Evolutionary conservation across 371 early-diverging fungal species (phyloP).

Genomic region (Mucor plumbeus): DNA sequence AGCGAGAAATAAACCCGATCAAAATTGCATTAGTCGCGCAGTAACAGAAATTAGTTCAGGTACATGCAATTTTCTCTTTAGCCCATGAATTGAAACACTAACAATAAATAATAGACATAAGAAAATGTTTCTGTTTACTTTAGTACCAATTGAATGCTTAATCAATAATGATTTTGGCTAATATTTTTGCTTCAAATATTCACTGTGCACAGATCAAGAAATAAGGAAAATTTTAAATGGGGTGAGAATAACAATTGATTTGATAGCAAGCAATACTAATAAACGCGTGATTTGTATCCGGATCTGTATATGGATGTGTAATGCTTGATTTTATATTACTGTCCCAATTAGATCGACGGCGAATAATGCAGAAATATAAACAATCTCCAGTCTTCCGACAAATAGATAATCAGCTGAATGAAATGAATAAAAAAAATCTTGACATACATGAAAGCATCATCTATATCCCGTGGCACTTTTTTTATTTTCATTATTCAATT

Average conservation of each 20-base stretch:
- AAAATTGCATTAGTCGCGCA: too few relatives aligned
- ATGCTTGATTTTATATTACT: background rate
- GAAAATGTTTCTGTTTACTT: background rate
- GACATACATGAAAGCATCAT: slow-evolving; percentile 4
- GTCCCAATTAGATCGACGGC: background rate
- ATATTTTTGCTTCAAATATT: background rate
- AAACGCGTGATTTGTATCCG: background rate
- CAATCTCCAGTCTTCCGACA: background rate
- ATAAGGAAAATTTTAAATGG: slow-evolving; percentile 5
- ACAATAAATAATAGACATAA: too few relatives aligned
- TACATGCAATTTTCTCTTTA: too few relatives aligned
- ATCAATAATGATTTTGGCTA: background rate
- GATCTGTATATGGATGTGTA: too few relatives aligned
- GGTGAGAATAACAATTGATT: background rate
- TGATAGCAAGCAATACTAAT: background rate
- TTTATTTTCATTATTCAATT: background rate
- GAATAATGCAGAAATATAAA: background rate
- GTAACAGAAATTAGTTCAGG: too few relatives aligned
- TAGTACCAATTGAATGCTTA: background rate
- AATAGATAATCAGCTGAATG: background rate
- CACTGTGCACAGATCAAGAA: slow-evolving; percentile 3
- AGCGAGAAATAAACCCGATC: too few relatives aligned
- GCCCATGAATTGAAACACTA: too few relatives aligned
- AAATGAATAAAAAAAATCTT: background rate
- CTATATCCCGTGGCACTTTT: background rate